Percentiles rank a stretch among this genome's conserved stretches.
Evolutionary conservation across 768 basidiomycete species (phyloP).

Genomic region (Amylocystis lapponica): DNA sequence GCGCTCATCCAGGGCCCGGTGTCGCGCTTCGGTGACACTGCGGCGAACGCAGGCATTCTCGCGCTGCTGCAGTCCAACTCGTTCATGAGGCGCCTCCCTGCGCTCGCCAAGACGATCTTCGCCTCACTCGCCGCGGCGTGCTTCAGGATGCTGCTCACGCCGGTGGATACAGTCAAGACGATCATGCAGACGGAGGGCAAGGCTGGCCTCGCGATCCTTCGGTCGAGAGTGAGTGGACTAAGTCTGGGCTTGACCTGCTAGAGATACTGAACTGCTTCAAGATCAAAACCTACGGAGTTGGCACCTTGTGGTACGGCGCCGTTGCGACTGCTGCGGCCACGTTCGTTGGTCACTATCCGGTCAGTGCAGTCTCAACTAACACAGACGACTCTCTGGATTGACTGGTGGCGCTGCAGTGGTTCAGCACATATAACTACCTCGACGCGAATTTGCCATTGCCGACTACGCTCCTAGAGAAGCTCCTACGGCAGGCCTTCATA

Average conservation of each 20-base stretch:
- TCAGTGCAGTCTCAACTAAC: constrained; percentile 26
- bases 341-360: constrained; percentile 89
- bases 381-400: not conserved
- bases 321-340: constrained; percentile 90
- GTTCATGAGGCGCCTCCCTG: constrained; percentile 59
- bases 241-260: not conserved
- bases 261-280: constrained; percentile 18
- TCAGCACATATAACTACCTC: constrained; percentile 81
- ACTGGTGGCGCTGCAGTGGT: constrained; percentile 47
- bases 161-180: constrained; percentile 92
- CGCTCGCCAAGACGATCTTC: constrained; percentile 69
- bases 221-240: constrained; percentile 44
- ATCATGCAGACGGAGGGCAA: constrained; percentile 90
- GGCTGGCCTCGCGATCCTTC: constrained; percentile 59
- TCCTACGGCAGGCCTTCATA: constrained; percentile 81
- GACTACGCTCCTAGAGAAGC: constrained; percentile 46
- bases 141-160: constrained; percentile 89
- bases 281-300: constrained; percentile 72
- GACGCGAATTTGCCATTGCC: constrained; percentile 54
- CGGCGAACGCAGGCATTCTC: constrained; percentile 88
- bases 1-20: constrained; percentile 85
- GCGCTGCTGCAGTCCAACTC: constrained; percentile 77
- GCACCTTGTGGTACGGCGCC: constrained; percentile 85
- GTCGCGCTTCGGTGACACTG: constrained; percentile 90
- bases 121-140: constrained; percentile 73